Base-by-base conservation (phyloP, 768 basidiomycete genomes). In the Leccinum aurantiacum region DNA sequence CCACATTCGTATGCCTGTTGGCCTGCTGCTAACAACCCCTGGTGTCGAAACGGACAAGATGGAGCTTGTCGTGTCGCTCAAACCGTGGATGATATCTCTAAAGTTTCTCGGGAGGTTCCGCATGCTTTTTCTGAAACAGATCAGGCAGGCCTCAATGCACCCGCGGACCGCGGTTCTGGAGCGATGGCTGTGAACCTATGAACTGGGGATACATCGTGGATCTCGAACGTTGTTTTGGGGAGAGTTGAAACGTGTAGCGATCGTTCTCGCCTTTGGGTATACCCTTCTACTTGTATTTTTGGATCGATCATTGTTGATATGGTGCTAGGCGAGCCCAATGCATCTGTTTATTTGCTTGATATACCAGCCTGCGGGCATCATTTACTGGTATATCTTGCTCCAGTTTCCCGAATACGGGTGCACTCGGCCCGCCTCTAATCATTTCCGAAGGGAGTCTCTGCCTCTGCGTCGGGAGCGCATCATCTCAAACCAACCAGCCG, bases 161-260 rank as follows among this genome's bases (percentile, higher is more conserved):
- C 90, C 95, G n/a, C 96, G 98, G 76, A 74, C 90, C 95, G 17
- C 96, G 98, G 76, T 99, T 99, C 89, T 92, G 96, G 75, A 91
- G 91, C 47, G 97, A 98, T 71, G 97, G 98, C 51, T 77, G 98
- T 62, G 98, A 98, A 78, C 96, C 96, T 25, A 98, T 99, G 96
- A 91, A 78, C 72, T 74, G 98, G 68, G 97, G 98, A 47, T 27
- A 27, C 27, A 27, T 27, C 27, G 1, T 27, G 27, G 6, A 27
- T 27, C 27, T 7, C 27, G 27, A 27, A 8, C 27, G 27, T 27
- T 27, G 27, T 27, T 27, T 27, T 27, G 27, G 7, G 27, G 27
- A 27, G 27, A 27, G 27, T 27, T 27, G 27, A 27, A 27, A 27
- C 27, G 27, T 27, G 27, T 27, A 27, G 7, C 27, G 27, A 27